Conservation (phyloP, 2,329 filamentous ascomycete species). For the Rutstroemia sp. region DNA sequence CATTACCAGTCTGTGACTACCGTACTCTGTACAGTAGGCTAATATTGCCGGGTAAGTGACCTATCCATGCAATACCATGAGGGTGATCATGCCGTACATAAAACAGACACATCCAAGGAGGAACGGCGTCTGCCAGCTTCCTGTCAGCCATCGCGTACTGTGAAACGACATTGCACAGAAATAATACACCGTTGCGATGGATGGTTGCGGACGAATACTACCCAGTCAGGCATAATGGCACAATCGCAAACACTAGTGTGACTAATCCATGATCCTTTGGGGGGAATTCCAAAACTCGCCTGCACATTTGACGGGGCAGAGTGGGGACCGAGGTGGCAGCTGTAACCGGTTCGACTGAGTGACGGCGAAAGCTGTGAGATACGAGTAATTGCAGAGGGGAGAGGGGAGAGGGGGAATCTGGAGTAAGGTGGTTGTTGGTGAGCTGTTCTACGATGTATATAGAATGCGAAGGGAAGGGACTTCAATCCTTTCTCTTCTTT, state of each 20-base stretch:
- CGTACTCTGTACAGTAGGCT: no score
- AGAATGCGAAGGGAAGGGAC: slow-evolving; percentile 2
- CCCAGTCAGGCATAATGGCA: not conserved
- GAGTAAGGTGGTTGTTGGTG: not conserved
- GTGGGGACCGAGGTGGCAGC: slow-evolving; percentile 7
- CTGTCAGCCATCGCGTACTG: no score
- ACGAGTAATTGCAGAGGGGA: not conserved
- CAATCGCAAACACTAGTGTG: slow-evolving; percentile 27
- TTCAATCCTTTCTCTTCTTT: slow-evolving; percentile 1
- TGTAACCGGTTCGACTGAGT: slow-evolving; percentile 1
- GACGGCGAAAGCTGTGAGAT: not conserved
- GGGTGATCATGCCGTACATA: no score
- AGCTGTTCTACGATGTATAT: not conserved
- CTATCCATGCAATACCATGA: no score
- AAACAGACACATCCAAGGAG: no score
- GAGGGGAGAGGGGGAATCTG: not conserved
- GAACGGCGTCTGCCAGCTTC: no score
- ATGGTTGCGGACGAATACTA: no score
- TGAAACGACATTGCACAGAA: no score
- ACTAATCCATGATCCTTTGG: slow-evolving; percentile 22
- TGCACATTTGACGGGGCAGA: slow-evolving; percentile 18
- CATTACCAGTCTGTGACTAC: no score
- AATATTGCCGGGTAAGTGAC: no score
- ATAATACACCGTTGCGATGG: no score
- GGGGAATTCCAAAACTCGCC: slow-evolving; percentile 25